These are phyloP conservation scores for Kurtzmaniella quercitrusa DNA, from an alignment of 1,139 yeast genomes.

Conservation along the genomic window DNA sequence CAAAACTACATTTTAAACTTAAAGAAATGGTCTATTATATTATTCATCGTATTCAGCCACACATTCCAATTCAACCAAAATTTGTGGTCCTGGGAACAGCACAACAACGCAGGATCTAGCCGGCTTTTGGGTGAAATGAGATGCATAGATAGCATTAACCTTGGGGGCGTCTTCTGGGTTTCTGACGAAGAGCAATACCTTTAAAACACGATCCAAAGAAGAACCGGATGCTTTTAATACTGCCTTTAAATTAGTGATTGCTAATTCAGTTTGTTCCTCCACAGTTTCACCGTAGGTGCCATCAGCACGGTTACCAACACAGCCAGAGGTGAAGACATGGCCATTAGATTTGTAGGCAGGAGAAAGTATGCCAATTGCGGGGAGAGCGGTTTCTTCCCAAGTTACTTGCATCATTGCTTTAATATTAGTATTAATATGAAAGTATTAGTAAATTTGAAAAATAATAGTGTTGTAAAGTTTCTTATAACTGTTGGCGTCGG, in stretches of 20 bases:
- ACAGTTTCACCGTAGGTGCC: conserved; percentile 30
- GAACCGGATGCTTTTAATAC: conserved; percentile 43
- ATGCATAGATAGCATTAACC: conserved; percentile 42
- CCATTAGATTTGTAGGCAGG: conserved; percentile 46
- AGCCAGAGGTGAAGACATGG: conserved; percentile 42
- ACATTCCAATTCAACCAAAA: conserved; percentile 43
- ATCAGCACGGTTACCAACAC: conserved; percentile 15
- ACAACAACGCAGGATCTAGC: conserved; percentile 50
- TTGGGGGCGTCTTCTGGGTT: conserved; percentile 35
- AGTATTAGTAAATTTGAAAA: no score
- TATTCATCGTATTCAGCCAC: conserved; percentile 19
- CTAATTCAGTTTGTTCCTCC: conserved; percentile 35
- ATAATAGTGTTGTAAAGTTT: background rate
- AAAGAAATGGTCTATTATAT: background rate
- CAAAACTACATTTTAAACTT: background rate
- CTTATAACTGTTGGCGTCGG: background rate
- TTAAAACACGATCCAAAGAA: conserved; percentile 38
- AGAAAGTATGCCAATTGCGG: conserved; percentile 18
- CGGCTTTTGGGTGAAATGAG: conserved; percentile 43
- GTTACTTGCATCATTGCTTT: conserved; percentile 12
- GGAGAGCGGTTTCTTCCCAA: conserved; percentile 21
- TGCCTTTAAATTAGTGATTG: conserved; percentile 33
- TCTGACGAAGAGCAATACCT: conserved; percentile 44
- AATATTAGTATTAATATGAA: background rate
- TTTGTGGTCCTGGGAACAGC: conserved; percentile 34